Conservation (phyloP, 139 green algal genomes). For the Chlorella sp. region DNA sequence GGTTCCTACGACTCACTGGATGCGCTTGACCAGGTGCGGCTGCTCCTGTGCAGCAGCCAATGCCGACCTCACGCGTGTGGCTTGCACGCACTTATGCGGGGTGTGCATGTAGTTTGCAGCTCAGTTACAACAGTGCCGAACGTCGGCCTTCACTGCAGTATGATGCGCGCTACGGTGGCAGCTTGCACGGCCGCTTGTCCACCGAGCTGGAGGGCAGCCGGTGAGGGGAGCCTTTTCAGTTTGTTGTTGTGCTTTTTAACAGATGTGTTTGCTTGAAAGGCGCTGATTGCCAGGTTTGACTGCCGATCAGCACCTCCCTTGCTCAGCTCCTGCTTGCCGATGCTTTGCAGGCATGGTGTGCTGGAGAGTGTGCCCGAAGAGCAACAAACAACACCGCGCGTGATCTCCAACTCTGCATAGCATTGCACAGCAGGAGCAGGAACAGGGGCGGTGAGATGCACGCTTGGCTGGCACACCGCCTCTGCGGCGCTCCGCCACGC, state of each 20-base stretch:
- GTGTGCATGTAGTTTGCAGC: too few species aligned
- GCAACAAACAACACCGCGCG: conserved; percentile 83
- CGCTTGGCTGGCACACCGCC: too few species aligned
- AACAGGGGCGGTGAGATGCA: background rate
- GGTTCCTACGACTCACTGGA: conserved; percentile 55
- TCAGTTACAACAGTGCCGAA: too few species aligned
- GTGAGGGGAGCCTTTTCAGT: background rate
- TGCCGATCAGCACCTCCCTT: too few species aligned
- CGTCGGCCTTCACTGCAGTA: background rate
- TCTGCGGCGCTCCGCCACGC: conserved; percentile 23
- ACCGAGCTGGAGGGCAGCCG: conserved; percentile 12
- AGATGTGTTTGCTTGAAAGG: too few species aligned
- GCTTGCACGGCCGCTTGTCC: background rate
- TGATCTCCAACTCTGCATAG: conserved; percentile 82
- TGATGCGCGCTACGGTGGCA: conserved; percentile 28
- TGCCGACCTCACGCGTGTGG: too few species aligned
- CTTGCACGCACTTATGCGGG: too few species aligned
- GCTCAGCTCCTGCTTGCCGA: too few species aligned
- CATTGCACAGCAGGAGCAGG: background rate
- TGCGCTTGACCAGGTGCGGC: conserved; percentile 57
- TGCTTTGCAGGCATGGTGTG: background rate
- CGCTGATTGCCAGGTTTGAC: too few species aligned
- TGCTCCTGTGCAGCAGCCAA: too few species aligned
- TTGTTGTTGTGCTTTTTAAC: too few species aligned
- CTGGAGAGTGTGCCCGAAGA: conserved; percentile 10